Base-by-base conservation (phyloP, 805 yeast genomes). In the Candida corydali region DNA sequence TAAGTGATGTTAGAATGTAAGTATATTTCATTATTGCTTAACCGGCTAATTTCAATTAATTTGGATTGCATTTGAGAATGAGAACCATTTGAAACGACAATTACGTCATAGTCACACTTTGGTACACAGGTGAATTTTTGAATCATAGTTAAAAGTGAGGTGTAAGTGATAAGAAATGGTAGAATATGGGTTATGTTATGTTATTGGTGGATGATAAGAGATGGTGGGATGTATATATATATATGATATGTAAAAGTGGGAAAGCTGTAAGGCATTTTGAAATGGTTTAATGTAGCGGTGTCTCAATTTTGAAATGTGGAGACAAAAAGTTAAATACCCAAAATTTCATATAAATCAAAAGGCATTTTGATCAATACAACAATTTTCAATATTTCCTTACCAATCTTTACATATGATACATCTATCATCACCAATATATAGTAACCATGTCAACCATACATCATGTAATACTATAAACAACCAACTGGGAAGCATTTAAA, bases 81-180 rank as follows among this genome's bases (percentile, higher is more conserved):
- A 1, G 64, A 45, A 4, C 67, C 69, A 42, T 63, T 63, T 14
- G 67, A 55, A 5, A 63, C 55, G 8, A 63, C 46, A 16, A 63
- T 44, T 6, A 62, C 61, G 42, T 61, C 63, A 40, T 59, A 57
- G 30, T 55, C 63, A 17, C 49, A 42, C 25, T 37, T 48, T 14
- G 65, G 65, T 11, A 58, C 51, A 32, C 66, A 60, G 26, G 57
- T 56, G 42, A 49, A 61, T 44, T 54, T 61, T 38, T 61, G 65
- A 39, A 62, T 61, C 65, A 62, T 62, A 11, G 12, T 10, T 10
- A 5, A n/a, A n/a, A n/a, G n/a, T n/a, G n/a, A n/a, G n/a, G n/a
- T n/a, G 26, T n/a, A 17, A 45, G 26, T 44, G 23, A 20, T 20
- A n/a, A 20, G 23, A 20, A 7, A 7, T 20, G 23, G 23, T 7